phyloP scores from a whole-genome alignment of 306 rosid species.

The Oemleria cerasiformis region DNA sequence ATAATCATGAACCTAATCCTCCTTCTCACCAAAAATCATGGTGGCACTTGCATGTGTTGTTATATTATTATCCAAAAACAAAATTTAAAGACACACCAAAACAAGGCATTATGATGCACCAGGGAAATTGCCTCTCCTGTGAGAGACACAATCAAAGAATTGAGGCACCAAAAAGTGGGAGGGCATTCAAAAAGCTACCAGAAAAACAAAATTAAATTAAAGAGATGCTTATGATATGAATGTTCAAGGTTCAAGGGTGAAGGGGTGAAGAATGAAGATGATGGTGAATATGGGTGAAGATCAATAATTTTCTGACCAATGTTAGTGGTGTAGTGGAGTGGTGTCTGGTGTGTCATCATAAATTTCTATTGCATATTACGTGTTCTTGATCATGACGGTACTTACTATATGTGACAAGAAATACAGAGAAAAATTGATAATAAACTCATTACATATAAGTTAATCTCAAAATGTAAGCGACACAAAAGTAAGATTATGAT shows the following conservation, averaged over 20 bases:
- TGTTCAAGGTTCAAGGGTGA: too few relatives aligned
- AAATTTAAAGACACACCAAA: conserved; percentile 26
- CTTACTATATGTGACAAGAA: too few relatives aligned
- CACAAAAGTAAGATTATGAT: neutral
- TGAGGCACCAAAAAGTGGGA: conserved; percentile 27
- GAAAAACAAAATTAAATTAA: conserved; percentile 1
- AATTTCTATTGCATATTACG: neutral
- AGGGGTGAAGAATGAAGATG: conserved; percentile 9
- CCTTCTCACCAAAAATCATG: conserved; percentile 57
- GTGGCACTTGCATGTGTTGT: conserved; percentile 36
- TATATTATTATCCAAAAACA: conserved; percentile 1
- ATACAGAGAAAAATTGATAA: neutral
- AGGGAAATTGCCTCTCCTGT: conserved; percentile 50
- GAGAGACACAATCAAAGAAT: conserved; percentile 50
- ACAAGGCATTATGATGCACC: conserved; percentile 46
- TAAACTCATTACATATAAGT: neutral
- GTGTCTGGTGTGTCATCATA: neutral
- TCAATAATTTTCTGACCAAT: conserved; percentile 9
- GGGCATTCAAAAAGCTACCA: conserved; percentile 15
- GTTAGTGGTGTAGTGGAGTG: neutral
- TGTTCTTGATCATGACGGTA: too few relatives aligned
- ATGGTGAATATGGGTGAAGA: neutral
- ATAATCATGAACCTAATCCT: conserved; percentile 53
- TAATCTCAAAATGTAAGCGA: neutral
- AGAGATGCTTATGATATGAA: neutral